Evolutionary conservation across 1,284 basidiomycete genomes (phyloP).

Genomic region (Trichosporon coremiiforme): DNA sequence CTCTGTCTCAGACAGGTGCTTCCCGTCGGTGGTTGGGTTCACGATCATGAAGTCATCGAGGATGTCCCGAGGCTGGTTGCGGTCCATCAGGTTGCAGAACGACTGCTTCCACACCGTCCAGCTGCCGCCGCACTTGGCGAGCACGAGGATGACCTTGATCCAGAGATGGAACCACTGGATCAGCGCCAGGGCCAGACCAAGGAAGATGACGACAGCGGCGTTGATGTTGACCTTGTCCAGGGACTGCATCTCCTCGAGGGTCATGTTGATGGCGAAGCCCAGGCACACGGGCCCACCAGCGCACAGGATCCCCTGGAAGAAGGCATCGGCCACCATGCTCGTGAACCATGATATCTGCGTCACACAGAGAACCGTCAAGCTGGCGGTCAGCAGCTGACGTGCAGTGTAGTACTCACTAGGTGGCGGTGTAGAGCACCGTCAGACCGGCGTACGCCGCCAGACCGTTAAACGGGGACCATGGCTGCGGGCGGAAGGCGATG

Average conservation of each 20-base stretch:
- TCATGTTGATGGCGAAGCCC: conserved; percentile 8
- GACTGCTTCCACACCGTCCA: conserved; percentile 13
- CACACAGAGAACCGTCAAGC: conserved; percentile 13
- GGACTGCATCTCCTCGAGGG: conserved; percentile 1
- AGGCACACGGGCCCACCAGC: conserved; percentile 14
- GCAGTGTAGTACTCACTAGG: background rate
- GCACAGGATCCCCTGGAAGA: conserved; percentile 14
- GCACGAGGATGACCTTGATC: conserved; percentile 12
- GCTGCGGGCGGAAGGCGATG: conserved; percentile 14
- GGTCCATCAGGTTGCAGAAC: conserved; percentile 17
- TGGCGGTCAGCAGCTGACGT: background rate
- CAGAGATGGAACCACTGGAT: conserved; percentile 15
- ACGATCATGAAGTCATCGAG: conserved; percentile 14
- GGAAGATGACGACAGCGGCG: conserved; percentile 16
- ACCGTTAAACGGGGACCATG: conserved; percentile 15
- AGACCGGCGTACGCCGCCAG: conserved; percentile 1
- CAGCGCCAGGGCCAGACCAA: conserved; percentile 5
- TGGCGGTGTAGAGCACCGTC: conserved; percentile 6
- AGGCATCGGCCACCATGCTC: conserved; percentile 16
- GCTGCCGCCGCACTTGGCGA: conserved; percentile 5
- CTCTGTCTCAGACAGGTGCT: conserved; percentile 13
- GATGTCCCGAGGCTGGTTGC: conserved; percentile 6
- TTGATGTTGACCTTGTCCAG: conserved; percentile 16
- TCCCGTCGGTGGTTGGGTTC: background rate
- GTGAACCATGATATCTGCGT: conserved; percentile 17